Base-by-base conservation (phyloP, 352 stramenopile species). In the Globisporangium carolinianum region DNA sequence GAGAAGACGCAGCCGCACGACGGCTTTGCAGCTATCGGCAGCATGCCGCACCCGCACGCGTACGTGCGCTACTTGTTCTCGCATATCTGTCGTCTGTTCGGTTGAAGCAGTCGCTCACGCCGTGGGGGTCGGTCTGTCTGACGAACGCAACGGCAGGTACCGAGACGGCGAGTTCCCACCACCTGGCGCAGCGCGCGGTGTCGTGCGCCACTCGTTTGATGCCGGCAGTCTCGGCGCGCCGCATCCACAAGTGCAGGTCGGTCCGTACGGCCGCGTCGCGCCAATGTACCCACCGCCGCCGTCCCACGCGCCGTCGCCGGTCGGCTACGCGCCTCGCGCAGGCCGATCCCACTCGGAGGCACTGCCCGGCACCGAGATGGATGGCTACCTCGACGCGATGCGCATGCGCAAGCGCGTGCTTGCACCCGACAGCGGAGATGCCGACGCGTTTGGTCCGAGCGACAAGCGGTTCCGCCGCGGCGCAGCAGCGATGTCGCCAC, bases 301-400 rank as follows among this genome's bases (percentile, higher is more conserved):
- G 32, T 42, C 39, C 39, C 7, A 32, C 8, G 60, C 57, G 48
- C n/a, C 45, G 5, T 46, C 56, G 9, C 56, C 60, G 37, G 17
- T 39, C 11, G 51, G 60, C 37, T 76, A 72, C 48, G 60, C 73
- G 10, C 69, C 80, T 4, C 78, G 83, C 12, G 62, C 60, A 9
- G 63, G 67, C n/a, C 80, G 83, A 2, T 89, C 83, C 11, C 76
- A 87, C 55, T 93, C 83, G 5, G 80, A 93, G 46, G 78, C 76
- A 2, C 66, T 75, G 9, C 62, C 69, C 17, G 65, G 65, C 39
- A 8, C 69, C 7, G 68, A 85, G 9, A 59, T 83, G 36, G 81
- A 89, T 46, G 78, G 86, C 55, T 88, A 89, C 69, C 65, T 86
- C 17, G 77, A 89, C 45, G 71, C 71, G 8, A 75, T 87, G 67